Evolutionary conservation across 176 grass and related monocot species (phyloP).

Genomic region (Pharus latifolius): DNA sequence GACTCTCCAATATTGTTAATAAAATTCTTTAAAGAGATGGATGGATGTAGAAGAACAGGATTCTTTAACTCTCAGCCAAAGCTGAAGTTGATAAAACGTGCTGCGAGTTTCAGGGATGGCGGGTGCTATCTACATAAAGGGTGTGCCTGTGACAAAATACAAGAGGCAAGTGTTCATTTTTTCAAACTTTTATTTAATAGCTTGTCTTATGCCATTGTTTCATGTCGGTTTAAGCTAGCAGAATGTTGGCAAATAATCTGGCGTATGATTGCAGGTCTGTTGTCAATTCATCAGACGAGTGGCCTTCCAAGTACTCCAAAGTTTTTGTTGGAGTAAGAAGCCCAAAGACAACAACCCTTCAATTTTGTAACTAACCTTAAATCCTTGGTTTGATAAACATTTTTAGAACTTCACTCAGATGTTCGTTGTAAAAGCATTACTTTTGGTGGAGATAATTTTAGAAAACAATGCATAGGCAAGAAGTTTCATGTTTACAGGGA

Average conservation of each 20-base stretch:
- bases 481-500: not conserved
- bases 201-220: not conserved
- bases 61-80: not conserved
- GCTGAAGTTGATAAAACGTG: not conserved
- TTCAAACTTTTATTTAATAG: not conserved
- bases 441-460: not conserved
- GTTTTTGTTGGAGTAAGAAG: conserved; percentile 60
- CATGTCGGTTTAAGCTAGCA: too few relatives aligned
- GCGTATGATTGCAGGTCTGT: conserved; percentile 36
- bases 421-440: too few relatives aligned
- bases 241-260: not conserved
- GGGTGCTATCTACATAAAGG: conserved; percentile 78
- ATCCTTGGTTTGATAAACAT: too few relatives aligned
- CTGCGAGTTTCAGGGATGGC: conserved; percentile 50
- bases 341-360: not conserved
- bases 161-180: conserved; percentile 42
- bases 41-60: not conserved
- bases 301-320: conserved; percentile 96
- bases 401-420: too few relatives aligned
- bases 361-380: not conserved
- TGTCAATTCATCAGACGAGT: conserved; percentile 60
- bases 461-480: not conserved
- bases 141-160: conserved; percentile 73
- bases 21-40: not conserved
- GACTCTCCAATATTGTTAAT: too few relatives aligned